Evolutionary conservation across 345 rosid genomes (phyloP).

Genomic region (Linum lewisii): DNA sequence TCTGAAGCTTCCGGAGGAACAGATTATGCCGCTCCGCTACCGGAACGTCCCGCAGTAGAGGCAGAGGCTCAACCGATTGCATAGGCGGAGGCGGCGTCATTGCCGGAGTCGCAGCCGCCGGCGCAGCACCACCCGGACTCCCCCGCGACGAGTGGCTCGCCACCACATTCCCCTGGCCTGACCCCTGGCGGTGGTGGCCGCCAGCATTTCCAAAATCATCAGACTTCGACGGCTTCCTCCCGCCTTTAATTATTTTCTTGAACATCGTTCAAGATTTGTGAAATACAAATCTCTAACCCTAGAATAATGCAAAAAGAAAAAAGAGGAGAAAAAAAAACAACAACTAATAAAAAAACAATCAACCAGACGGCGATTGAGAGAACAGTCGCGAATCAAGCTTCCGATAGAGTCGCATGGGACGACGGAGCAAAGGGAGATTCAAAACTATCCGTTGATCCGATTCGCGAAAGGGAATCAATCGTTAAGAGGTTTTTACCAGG

Average conservation of each 20-base stretch:
- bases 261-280: background rate
- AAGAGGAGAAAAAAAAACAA: background rate
- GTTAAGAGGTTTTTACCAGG: background rate
- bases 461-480: background rate
- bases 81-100: conserved; percentile 5
- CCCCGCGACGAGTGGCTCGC: conserved; percentile 4
- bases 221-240: background rate
- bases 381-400: background rate
- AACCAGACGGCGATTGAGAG: background rate
- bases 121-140: background rate
- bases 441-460: background rate
- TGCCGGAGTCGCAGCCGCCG: background rate
- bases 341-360: background rate
- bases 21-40: conserved; percentile 8
- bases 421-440: background rate
- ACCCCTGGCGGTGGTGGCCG: background rate
- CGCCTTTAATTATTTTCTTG: conserved; percentile 8
- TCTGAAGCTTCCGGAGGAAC: conserved; percentile 8
- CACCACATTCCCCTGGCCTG: conserved; percentile 5
- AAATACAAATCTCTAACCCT: conserved; percentile 2
- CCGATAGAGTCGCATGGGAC: background rate
- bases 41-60: conserved; percentile 3
- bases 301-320: background rate
- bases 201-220: background rate
- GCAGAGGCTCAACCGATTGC: conserved; percentile 6